Evolutionary conservation across 768 basidiomycete genomes (phyloP), one percentile per base, ranked within the genome.

Genomic region (Mycena vulgaris): DNA sequence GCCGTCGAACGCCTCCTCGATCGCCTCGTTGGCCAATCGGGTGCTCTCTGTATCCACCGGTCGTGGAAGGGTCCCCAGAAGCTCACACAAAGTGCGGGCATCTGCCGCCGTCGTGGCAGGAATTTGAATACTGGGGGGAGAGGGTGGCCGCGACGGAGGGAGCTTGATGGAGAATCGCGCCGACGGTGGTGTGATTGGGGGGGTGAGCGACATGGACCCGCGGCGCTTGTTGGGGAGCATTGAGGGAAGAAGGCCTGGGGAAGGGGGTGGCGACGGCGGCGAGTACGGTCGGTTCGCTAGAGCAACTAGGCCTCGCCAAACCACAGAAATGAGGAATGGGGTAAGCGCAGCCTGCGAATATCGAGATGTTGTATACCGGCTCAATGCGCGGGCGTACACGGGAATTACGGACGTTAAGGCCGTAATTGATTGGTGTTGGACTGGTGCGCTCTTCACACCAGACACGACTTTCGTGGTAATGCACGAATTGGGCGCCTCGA

Each of bases 271-370:
- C 13, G 84, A 80, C 8, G 80, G 76, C 11, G 81, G 79, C 5
- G 78, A 72, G 52, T 83, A 80, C 16, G 83, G 82, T n/a, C 94
- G 88, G 77, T 93, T 86, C 14, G 92, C 85, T 33, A 95, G 76
- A 25, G 92, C 91, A 30, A 94, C 89, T 59, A 95, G 83, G 10
- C 88, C 89, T 25, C 88, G 90, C 94, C 94, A 95, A 2, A 93
- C 80, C 1, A 93, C 78, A 21, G 89, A 90, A 74, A 95, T 94
- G 70, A 93, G 85, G 72, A 94, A 86, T 3, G 90, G 88, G 0
- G 93, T 92, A 19, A 95, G 84, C 1, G 85, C 80, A 19, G 88
- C 81, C 72, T 95, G 92, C 0, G 91, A 86, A 11, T 85, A 76
- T 16, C 84, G 79, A 16, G 87, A 85, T 7, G 84, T 78, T 10